A percentile compares a stretch with the other conserved stretches of the same genome.
phyloP scores from a whole-genome alignment of 1,284 basidiomycete species.

The Gomphus bonarii region DNA sequence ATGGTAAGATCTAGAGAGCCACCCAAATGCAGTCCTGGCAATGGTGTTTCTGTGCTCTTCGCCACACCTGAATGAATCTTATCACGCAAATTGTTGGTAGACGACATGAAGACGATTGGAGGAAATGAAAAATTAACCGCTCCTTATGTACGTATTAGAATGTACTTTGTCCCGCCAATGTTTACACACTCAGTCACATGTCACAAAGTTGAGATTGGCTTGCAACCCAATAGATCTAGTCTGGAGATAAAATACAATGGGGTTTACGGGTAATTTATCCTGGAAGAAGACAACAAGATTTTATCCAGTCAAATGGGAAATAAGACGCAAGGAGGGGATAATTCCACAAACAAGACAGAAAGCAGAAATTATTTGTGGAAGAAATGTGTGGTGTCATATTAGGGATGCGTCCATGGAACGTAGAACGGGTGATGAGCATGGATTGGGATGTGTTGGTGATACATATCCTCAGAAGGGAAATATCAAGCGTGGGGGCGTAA shows the following conservation, averaged over 20 bases:
- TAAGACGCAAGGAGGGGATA: neutral
- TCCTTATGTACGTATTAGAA: neutral
- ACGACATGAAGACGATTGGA: neutral
- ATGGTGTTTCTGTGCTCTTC: neutral
- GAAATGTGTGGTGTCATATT: constrained; percentile 4
- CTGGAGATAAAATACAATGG: constrained; percentile 9
- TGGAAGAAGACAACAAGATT: constrained; percentile 1
- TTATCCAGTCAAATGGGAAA: constrained; percentile 2
- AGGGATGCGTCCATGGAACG: neutral
- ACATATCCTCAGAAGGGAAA: constrained; percentile 5
- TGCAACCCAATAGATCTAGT: constrained; percentile 9
- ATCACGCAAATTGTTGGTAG: constrained; percentile 4
- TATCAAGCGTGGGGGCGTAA: constrained; percentile 8
- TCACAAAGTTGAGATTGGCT: neutral
- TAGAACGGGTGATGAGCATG: neutral
- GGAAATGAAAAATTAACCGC: neutral
- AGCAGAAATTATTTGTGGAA: neutral
- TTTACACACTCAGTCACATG: neutral
- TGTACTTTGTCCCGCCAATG: neutral
- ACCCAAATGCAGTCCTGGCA: neutral
- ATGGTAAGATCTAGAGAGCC: constrained; percentile 49
- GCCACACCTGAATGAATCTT: constrained; percentile 8
- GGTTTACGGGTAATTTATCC: constrained; percentile 9
- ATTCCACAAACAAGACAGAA: constrained; percentile 9
- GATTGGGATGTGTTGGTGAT: constrained; percentile 4